phyloP scores from a whole-genome alignment of 148 eudicot species.

The Camellia japonica region DNA sequence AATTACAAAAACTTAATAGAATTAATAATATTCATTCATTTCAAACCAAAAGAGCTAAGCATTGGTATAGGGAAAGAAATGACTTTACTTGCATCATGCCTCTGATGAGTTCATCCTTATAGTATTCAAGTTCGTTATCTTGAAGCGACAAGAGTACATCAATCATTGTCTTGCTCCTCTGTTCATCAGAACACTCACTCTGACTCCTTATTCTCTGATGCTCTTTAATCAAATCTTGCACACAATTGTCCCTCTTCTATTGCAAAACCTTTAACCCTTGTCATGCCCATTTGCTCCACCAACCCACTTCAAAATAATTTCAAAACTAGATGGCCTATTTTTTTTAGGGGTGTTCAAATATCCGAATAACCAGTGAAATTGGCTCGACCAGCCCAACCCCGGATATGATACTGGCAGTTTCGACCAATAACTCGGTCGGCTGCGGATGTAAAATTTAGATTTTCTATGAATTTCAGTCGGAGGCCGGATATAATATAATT shows the following conservation, averaged over 20 bases:
- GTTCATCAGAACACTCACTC: no score
- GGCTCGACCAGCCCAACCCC: no score
- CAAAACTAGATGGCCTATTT: background rate
- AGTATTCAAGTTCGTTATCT: slow-evolving; percentile 34
- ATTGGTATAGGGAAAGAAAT: slow-evolving; percentile 2
- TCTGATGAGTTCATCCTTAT: slow-evolving; percentile 41
- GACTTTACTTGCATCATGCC: slow-evolving; percentile 33
- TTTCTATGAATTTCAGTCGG: no score
- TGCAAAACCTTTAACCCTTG: slow-evolving; percentile 18
- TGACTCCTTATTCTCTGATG: background rate
- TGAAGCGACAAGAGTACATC: slow-evolving; percentile 40
- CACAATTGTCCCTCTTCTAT: slow-evolving; percentile 34
- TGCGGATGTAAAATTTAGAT: no score
- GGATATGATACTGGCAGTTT: no score
- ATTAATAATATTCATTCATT: no score
- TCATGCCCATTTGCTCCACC: slow-evolving; percentile 2
- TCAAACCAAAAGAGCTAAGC: background rate
- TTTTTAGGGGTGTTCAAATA: no score
- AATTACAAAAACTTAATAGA: no score
- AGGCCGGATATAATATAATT: no score
- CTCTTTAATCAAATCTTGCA: slow-evolving; percentile 42
- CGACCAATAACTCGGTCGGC: no score
- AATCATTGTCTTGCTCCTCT: slow-evolving; percentile 33
- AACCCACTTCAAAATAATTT: slow-evolving; percentile 29
- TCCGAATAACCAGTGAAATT: no score